Base-by-base conservation (phyloP, 441 rosid species). In the Euphorbia celastroides region DNA sequence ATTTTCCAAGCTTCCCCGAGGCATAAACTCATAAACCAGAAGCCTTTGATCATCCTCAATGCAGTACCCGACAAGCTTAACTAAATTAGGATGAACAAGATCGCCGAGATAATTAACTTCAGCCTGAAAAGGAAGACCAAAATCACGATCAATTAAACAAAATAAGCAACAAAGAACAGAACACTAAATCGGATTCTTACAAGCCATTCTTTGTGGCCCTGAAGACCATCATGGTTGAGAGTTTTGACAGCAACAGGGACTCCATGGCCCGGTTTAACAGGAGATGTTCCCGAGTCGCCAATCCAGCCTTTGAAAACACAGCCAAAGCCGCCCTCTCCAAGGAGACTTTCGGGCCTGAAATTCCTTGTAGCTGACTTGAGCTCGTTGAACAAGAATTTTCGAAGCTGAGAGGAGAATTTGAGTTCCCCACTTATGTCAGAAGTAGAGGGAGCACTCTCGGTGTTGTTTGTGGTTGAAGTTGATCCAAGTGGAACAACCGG, bases 121-220 rank as follows among this genome's bases (percentile, higher is more conserved):
- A 65, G 97, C 93, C 97, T 90, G 88, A 78, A 76, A 74, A 13
- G 42, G 10, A 23, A 2, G 27, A 11, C 36, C 25, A 77, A 62
- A 60, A 56, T 30, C 54, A 28, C 44, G 63, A 58, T 70, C 57
- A 72, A 28, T 58, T 41, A 65, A 30, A 26, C 57, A 27, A 71
- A 65, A 23, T 28, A 69, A 64, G 67, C n/a, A n/a, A n/a, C n/a
- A 65, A 52, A 44, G 27, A 57, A 4, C 32, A 12, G 28, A 23
- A 34, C 19, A 31, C 19, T 3, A 64, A 62, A 27, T 2, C 36
- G 71, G 64, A 78, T 63, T 76, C 80, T 73, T 75, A 90, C 97
- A 84, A 90, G 95, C 97, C 97, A 90, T 74, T 90, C 97, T 83
- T 85, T 86, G 62, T 90, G 97, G 77, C 97, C 97, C 82, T 90